Evolutionary conservation across 2,329 filamentous ascomycete genomes (phyloP).

Genomic region (Sarocladium strictum): DNA sequence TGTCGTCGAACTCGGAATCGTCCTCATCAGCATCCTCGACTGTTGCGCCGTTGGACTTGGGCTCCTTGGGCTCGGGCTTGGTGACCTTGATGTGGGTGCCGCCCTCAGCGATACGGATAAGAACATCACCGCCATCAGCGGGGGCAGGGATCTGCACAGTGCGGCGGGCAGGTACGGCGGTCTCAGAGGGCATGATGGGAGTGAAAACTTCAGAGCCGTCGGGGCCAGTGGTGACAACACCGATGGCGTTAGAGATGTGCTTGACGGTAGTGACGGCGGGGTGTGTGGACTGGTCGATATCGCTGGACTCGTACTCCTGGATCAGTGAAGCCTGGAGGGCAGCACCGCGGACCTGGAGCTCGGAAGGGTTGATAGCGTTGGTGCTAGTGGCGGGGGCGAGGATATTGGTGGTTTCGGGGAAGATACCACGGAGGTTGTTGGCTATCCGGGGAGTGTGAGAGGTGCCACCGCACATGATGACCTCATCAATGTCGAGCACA

Average conservation of each 20-base stretch:
- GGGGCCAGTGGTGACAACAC: slow-evolving; percentile 63
- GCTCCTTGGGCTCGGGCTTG: slow-evolving; percentile 74
- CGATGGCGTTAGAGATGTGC: slow-evolving; percentile 83
- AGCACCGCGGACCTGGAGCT: slow-evolving; percentile 81
- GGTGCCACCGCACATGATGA: slow-evolving; percentile 87
- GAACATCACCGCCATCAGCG: slow-evolving; percentile 77
- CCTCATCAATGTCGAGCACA: slow-evolving; percentile 87
- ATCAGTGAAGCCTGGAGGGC: slow-evolving; percentile 93
- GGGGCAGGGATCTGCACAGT: slow-evolving; percentile 72
- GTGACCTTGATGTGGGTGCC: slow-evolving; percentile 88
- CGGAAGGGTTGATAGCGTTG: slow-evolving; percentile 84
- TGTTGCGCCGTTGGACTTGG: slow-evolving; percentile 54
- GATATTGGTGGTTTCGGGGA: slow-evolving; percentile 73
- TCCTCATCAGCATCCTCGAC: slow-evolving; percentile 64
- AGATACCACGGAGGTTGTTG: slow-evolving; percentile 69
- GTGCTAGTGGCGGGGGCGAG: slow-evolving; percentile 75
- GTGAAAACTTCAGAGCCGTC: slow-evolving; percentile 66
- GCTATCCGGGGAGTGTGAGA: slow-evolving; percentile 94
- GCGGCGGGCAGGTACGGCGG: slow-evolving; percentile 81
- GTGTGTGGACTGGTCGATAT: slow-evolving; percentile 95
- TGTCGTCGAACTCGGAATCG: slow-evolving; percentile 51
- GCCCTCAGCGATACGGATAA: slow-evolving; percentile 85
- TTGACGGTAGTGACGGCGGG: slow-evolving; percentile 90
- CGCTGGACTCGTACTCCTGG: slow-evolving; percentile 86
- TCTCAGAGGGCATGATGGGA: slow-evolving; percentile 77